Evolutionary conservation across 495 filamentous ascomycete species (phyloP), one percentile per base, ranked within the genome.

Genomic region (Talaromyces liani): DNA sequence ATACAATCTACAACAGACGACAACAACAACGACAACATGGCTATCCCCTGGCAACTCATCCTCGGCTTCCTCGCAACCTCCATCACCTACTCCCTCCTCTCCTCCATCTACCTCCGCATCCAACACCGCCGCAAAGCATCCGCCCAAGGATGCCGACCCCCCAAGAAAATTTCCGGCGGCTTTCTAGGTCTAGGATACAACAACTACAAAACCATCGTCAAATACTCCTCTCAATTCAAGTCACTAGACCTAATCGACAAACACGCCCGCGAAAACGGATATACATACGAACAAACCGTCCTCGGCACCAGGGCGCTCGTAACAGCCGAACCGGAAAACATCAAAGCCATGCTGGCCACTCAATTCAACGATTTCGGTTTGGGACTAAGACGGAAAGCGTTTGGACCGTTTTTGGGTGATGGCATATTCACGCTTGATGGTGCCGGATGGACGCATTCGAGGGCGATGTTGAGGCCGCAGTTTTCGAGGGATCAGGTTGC

Each of bases 301-400:
- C 65, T 78, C 1, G 67, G 70, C 4, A 64, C 65, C 2, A 45
- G 51, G 2, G n/a, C 72, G 4, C 66, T 88, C 41, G 70, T 78
- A 20, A 93, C 91, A 1, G 78, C 76, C 55, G 90, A 95, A 51
- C 91, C 90, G 0, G 87, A 93, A 68, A 97, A 95, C 72, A 82
- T 98, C 72, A 92, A 97, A 70, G 87, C 92, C 0, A 75, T 97
- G 6, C 80, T 97, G 2, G 90, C 91, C 0, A 88, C 86, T 0
- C 88, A 95, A 66, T 97, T 95, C 69, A 80, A 86, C 25, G 88
- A 88, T 61, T 91, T 85, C 65, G 73, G 73, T 27, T 65, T 87
- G 4, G 84, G 82, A 1, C 36, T 18, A 12, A 71, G 71, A 1
- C 62, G 84, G 60, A 73, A 73, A 39, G 73, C 77, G 47, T 81